Evolutionary conservation across 495 filamentous ascomycete genomes (phyloP).

Genomic region (Diplogelasinospora grovesii): DNA sequence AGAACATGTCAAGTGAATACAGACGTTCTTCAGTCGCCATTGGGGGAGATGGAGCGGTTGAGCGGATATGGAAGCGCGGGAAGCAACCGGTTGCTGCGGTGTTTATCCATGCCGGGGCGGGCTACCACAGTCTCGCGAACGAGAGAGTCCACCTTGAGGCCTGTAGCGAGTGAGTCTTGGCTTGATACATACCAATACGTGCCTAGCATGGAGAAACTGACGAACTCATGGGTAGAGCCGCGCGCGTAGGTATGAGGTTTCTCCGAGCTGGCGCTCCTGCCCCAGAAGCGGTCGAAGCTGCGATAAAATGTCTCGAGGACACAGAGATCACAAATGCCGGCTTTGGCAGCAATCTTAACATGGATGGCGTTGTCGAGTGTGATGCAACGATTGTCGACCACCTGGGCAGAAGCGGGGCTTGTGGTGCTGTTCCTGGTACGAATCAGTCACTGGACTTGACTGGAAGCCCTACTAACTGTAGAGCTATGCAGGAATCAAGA

Average conservation of each 20-base stretch:
- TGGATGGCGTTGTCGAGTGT: conserved; percentile 86
- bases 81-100: conserved; percentile 51
- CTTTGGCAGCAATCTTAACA: conserved; percentile 88
- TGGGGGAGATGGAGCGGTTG: conserved; percentile 18
- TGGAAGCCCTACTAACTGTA: background rate
- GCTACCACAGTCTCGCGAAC: conserved; percentile 84
- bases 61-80: conserved; percentile 14
- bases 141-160: conserved; percentile 75
- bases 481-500: conserved; percentile 70
- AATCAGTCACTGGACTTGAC: conserved; percentile 8
- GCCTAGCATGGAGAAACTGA: too few relatives aligned
- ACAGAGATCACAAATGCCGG: conserved; percentile 94
- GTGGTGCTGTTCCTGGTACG: conserved; percentile 83
- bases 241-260: conserved; percentile 68
- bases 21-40: background rate
- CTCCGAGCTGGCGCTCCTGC: conserved; percentile 71
- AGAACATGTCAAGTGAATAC: too few relatives aligned
- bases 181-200: background rate
- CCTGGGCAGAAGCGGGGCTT: conserved; percentile 82
- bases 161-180: conserved; percentile 69
- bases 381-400: conserved; percentile 93
- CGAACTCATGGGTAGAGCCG: conserved; percentile 52
- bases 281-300: conserved; percentile 87
- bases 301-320: conserved; percentile 81
- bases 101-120: conserved; percentile 92